Evolutionary conservation across 2,329 filamentous ascomycete genomes (phyloP), one percentile per base, ranked within the genome.

Genomic region (Ascochyta fabae): DNA sequence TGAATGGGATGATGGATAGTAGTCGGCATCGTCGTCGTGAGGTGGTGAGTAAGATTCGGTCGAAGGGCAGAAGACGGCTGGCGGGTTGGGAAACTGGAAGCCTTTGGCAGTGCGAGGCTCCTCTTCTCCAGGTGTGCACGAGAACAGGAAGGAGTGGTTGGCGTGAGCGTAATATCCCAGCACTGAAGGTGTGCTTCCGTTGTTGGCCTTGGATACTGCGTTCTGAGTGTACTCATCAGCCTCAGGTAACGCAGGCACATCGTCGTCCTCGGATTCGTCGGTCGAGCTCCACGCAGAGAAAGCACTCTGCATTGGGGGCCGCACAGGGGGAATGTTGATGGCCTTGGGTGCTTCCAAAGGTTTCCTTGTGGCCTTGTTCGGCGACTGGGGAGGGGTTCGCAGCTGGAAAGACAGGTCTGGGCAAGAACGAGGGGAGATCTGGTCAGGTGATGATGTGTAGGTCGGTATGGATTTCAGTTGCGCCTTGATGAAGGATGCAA

Each of bases 231-330:
- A 43, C 12, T 43, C 24, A 13, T 61, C 53, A 10, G 56, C 48
- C 2, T 62, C 59, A 6, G 67, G 62, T 2, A 69, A 26, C 1
- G 63, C 58, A 19, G 56, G 56, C 13, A 61, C 38, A n/a, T 56
- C 45, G 7, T 56, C 45, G 16, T 60, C 60, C 22, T 74, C 72
- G 19, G 69, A 68, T 13, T 74, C 73, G 39, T 73, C 72, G 1
- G 72, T 68, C 3, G 73, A 74, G 55, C 73, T 75, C 73, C 73
- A 75, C 1, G 65, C 72, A 12, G 73, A 75, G 48, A 75, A 75
- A 9, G 67, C 65, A 45, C 73, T 75, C 42, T 60, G 62, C 48
- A 72, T 50, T 2, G 73, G 73, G 29, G 73, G 70, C 26, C 70
- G 65, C 6, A 74, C 48, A 8, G 67, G 64, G 8, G 72, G 72